Evolutionary conservation across 306 rosid species (phyloP).

Genomic region (Dicorynia guianensis): DNA sequence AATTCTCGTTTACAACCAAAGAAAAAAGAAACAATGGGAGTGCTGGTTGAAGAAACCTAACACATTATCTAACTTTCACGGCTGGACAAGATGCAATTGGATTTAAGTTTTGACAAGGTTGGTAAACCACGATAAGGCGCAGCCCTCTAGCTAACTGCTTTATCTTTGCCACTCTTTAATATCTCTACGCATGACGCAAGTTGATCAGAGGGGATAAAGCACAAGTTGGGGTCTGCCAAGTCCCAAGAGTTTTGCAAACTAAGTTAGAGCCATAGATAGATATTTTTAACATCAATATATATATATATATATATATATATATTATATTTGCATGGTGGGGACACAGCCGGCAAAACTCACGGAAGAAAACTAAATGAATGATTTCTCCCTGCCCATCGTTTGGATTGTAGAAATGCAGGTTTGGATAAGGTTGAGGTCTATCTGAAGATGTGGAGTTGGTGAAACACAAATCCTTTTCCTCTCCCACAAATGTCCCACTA

Average conservation of each 20-base stretch:
- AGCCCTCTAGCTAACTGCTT: neutral
- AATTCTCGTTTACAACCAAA: neutral
- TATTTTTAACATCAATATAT: no score
- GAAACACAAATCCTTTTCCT: conserved; percentile 55
- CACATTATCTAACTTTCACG: neutral
- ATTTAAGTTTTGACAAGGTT: neutral
- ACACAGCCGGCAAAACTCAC: neutral
- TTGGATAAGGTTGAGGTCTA: conserved; percentile 54
- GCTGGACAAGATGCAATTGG: neutral
- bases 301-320: conserved; percentile 6
- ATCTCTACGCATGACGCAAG: conserved; percentile 38
- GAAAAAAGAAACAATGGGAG: neutral
- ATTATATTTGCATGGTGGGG: conserved; percentile 30
- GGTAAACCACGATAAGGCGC: neutral
- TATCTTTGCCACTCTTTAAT: neutral
- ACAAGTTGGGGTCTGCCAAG: conserved; percentile 34
- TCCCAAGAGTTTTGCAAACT: conserved; percentile 42
- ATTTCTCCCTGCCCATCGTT: neutral
- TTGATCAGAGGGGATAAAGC: conserved; percentile 22
- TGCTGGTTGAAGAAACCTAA: neutral
- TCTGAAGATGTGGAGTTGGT: conserved; percentile 64
- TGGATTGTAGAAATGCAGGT: conserved; percentile 9
- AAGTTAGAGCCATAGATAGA: conserved; percentile 34
- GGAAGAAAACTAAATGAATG: neutral
- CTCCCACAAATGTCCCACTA: conserved; percentile 21